These are phyloP conservation scores for Trichoderma orchidacearum DNA, from an alignment of 495 filamentous ascomycete species.

Conservation along the genomic window DNA sequence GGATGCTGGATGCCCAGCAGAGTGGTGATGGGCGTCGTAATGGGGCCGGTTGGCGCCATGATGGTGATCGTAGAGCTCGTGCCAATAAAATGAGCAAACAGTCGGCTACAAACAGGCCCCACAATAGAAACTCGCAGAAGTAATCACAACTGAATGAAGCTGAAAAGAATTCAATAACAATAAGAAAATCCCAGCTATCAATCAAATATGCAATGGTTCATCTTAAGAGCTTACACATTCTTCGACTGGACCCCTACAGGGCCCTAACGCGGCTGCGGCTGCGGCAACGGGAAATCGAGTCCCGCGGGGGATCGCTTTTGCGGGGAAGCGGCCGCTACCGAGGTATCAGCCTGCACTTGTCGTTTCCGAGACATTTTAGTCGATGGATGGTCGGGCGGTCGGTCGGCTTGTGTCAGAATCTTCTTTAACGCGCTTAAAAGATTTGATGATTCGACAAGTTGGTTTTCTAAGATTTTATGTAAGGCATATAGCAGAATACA, in stretches of 20 bases:
- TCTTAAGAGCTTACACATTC: too few relatives aligned
- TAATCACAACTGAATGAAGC: not conserved
- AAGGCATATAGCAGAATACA: too few relatives aligned
- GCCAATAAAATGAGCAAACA: too few relatives aligned
- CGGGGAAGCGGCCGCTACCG: not conserved
- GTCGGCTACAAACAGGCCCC: not conserved
- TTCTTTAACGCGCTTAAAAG: too few relatives aligned
- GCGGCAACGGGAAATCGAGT: not conserved
- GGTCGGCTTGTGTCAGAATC: too few relatives aligned
- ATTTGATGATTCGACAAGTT: too few relatives aligned
- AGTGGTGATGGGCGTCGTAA: slow-evolving; percentile 63
- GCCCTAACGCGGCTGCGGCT: not conserved
- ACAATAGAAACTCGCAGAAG: not conserved
- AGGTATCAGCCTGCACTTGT: not conserved
- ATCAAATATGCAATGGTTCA: too few relatives aligned
- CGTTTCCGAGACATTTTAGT: too few relatives aligned
- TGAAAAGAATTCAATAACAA: not conserved
- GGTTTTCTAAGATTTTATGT: too few relatives aligned
- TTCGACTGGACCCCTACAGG: too few relatives aligned
- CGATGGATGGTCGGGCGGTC: too few relatives aligned
- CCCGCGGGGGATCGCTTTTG: not conserved
- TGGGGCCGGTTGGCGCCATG: slow-evolving; percentile 26
- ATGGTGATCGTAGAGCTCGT: too few relatives aligned
- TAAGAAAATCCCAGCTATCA: not conserved
- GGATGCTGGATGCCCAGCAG: slow-evolving; percentile 69